phyloP scores from a whole-genome alignment of 2,329 filamentous ascomycete genomes.

The Penicillium sp. region DNA sequence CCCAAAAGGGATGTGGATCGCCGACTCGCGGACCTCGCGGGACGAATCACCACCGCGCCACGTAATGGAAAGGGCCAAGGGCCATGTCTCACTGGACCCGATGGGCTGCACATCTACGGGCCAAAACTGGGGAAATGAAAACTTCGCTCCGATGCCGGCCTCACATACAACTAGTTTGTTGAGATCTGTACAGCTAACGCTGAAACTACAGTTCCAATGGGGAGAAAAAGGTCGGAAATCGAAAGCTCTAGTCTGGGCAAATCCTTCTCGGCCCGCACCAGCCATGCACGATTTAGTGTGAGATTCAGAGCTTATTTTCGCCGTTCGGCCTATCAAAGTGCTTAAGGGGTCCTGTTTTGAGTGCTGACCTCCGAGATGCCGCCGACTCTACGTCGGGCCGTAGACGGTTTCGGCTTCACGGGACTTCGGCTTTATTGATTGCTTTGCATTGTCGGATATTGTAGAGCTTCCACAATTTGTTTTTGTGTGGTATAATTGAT shows the following conservation, averaged over 20 bases:
- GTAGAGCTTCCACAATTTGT: not conserved
- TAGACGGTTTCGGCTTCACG: not conserved
- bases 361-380: no score
- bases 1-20: slow-evolving; percentile 8
- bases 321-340: not conserved
- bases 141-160: slow-evolving; percentile 14
- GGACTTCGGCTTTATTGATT: no score
- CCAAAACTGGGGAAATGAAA: slow-evolving; percentile 6
- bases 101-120: not conserved
- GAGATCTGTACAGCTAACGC: no score
- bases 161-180: not conserved
- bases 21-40: slow-evolving; percentile 7
- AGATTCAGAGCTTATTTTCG: not conserved
- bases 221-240: no score
- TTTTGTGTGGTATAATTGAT: not conserved
- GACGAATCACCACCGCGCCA: slow-evolving; percentile 5
- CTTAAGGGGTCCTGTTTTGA: not conserved
- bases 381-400: no score
- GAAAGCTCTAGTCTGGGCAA: not conserved
- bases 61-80: slow-evolving; percentile 8
- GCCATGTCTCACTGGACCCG: not conserved
- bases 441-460: no score
- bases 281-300: not conserved
- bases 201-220: no score
- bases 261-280: not conserved